A percentile compares a stretch with the other conserved stretches of the same genome.
These are phyloP conservation scores for Cyberlindnera euphorbiae DNA, from an alignment of 805 yeast genomes.

Conservation along the genomic window DNA sequence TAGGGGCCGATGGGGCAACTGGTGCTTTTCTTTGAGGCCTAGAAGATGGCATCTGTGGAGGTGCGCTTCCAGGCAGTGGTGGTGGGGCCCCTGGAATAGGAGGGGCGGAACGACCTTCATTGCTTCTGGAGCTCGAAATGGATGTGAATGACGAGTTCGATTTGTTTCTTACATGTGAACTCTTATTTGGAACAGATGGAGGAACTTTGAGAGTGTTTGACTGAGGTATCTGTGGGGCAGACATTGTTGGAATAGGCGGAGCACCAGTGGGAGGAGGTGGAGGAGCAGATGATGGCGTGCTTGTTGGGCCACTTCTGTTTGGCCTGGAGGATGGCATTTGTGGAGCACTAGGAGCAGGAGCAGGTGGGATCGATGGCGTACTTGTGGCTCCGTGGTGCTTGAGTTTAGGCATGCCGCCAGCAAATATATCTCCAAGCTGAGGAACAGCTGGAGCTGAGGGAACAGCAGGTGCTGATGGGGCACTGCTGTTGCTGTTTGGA, in stretches of 20 bases:
- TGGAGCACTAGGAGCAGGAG: slow-evolving; percentile 26
- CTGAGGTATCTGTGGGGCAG: slow-evolving; percentile 23
- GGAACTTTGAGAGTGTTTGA: slow-evolving; percentile 17
- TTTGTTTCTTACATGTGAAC: slow-evolving; percentile 15
- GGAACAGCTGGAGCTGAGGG: slow-evolving; percentile 12
- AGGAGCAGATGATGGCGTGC: slow-evolving; percentile 8
- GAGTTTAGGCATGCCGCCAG: slow-evolving; percentile 21
- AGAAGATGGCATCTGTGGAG: slow-evolving; percentile 27
- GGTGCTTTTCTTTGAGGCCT: slow-evolving; percentile 17
- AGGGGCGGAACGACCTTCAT: slow-evolving; percentile 2
- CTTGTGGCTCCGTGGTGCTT: slow-evolving; percentile 16
- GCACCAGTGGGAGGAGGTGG: slow-evolving; percentile 20
- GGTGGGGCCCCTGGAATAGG: slow-evolving; percentile 18
- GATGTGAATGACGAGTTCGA: slow-evolving; percentile 16
- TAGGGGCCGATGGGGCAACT: slow-evolving; percentile 7
- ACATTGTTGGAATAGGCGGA: slow-evolving; percentile 18
- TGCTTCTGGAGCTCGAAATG: slow-evolving; percentile 5
- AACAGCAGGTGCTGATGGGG: slow-evolving; percentile 16
- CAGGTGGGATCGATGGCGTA: slow-evolving; percentile 30
- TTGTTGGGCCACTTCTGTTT: slow-evolving; percentile 9
- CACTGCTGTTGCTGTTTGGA: slow-evolving; percentile 17
- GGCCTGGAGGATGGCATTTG: slow-evolving; percentile 25
- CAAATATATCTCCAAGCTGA: slow-evolving; percentile 22
- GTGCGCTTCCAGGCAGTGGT: slow-evolving; percentile 23
- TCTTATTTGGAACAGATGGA: slow-evolving; percentile 14